Percentiles rank a stretch among this genome's conserved stretches.
Conservation (phyloP, 1,284 basidiomycete species). For the Pulchroboletus neoregius region DNA sequence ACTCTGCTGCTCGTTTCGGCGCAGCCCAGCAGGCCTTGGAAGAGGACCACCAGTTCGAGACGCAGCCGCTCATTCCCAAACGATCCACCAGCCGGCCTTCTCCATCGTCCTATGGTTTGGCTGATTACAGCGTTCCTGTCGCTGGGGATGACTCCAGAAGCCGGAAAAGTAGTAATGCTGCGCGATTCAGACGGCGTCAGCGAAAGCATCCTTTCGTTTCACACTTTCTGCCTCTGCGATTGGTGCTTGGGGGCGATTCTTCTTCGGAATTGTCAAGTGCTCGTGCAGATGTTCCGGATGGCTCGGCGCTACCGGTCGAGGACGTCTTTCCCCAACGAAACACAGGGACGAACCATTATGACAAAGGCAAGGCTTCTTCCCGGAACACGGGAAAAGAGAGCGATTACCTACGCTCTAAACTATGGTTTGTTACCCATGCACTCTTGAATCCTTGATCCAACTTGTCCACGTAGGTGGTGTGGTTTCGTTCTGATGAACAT, state of each 20-base stretch:
- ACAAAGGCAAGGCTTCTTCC: conserved; percentile 8
- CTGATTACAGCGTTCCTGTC: conserved; percentile 1
- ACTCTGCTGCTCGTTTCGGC: conserved; percentile 1
- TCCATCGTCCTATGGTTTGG: conserved; percentile 19
- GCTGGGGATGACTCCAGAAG: conserved; percentile 28
- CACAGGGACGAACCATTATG: conserved; percentile 5
- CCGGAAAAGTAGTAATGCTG: conserved; percentile 23
- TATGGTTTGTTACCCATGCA: conserved; percentile 56
- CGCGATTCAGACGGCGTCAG: conserved; percentile 18
- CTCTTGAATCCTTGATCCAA: background rate
- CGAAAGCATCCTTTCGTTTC: conserved; percentile 25
- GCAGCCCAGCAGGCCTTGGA: conserved; percentile 13
- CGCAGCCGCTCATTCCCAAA: conserved; percentile 30
- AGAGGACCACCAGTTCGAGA: conserved; percentile 17
- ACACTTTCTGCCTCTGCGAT: conserved; percentile 20
- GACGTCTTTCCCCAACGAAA: conserved; percentile 19
- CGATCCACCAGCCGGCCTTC: conserved; percentile 23
- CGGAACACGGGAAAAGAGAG: conserved; percentile 41
- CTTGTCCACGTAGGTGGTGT: conserved; percentile 66
- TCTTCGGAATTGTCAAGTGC: conserved; percentile 3
- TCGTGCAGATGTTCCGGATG: conserved; percentile 15
- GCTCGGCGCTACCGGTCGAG: conserved; percentile 32
- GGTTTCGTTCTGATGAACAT: conserved; percentile 88
- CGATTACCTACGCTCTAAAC: conserved; percentile 76
- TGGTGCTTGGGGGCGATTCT: conserved; percentile 9